Evolutionary conservation across 2,329 filamentous ascomycete species (phyloP), one percentile per base, ranked within the genome.

Genomic region (Sporothrix luriei): DNA sequence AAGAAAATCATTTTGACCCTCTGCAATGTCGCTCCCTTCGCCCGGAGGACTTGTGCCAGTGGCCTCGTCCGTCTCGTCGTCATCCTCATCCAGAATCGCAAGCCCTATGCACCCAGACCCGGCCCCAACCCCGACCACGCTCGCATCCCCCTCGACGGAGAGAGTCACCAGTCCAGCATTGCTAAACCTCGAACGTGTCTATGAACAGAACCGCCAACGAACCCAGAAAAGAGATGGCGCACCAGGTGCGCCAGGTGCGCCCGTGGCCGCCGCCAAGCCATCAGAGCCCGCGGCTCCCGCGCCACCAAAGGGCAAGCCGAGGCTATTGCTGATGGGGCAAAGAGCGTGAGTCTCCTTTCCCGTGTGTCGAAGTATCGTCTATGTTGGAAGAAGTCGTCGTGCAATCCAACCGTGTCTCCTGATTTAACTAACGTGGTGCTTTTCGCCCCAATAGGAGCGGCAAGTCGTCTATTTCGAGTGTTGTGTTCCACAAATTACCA

Each of bases 401-500:
- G 51, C 54, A 61, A 68, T 52, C 38, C 14, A 16, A 16, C 21
- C 57, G 46, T n/a, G 29, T 71, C 68, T 54, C 70, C 70, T 71
- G 65, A 70, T 70, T 43, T 51, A 33, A 38, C 69, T 64, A n/a
- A 69, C 55, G n/a, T 11, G 49, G 21, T 65, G 7, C 16, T 11
- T 38, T 29, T 10, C 16, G 72, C 59, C 48, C 59, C 9, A 52
- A 26, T 74, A 99, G 95, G 82, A 97, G 94, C 77, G 95, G 95
- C 71, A 99, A 99, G 79, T 98, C 95, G 0, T 99, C 95, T 6
- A 98, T 99, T 78, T 95, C 94, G 33, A 98, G 93, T 77, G 96
- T 99, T 62, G 94, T 99, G n/a, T 98, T 99, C 77, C 94, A 98
- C 80, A 99, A 99, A 79, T 89, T 98, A 77, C 93, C 94, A 3